Evolutionary conservation across 1,139 yeast genomes (phyloP), one percentile per base, ranked within the genome.

Genomic region (Saccharomyces hybrid): DNA sequence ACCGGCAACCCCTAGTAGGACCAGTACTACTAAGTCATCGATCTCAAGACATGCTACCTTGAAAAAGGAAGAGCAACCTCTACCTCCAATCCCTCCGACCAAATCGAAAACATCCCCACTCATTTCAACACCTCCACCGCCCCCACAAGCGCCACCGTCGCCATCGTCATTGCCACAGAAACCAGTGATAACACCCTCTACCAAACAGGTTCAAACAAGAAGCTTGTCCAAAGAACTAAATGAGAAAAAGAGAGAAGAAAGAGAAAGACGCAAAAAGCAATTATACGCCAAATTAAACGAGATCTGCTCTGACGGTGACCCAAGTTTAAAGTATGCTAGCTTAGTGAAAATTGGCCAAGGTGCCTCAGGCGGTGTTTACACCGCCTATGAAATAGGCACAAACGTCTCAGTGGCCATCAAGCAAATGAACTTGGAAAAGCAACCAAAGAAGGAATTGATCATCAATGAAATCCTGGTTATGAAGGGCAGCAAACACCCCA

Each of bases 331-430:
- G 52, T 95, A 88, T 70, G 75, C 78, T 50, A 84, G 84, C 65
- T 75, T 91, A 58, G 76, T 79, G 19, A 91, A 93, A 74, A 86
- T 93, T 66, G 99, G 99, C 4, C 98, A 93, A 73, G 99, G 99
- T 66, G 99, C 99, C 0, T 85, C 95, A 44, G 99, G 99, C 56
- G 98, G 98, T 53, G 99, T 93, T 50, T 93, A 85, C 68, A 88
- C 95, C 44, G 98, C 98, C 0, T 84, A 85, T 65, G 90, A 86
- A 63, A 72, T 72, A 29, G 80, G 80, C 21, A 77, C 80, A 9
- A 77, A 81, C 54, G 75, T 76, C 44, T 78, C 86, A 49, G 99
- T 93, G 49, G 99, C 99, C 2, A 88, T 93, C 62, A 93, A 93
- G 71, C 96, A 91, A 74, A 93, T 93, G 91, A 93, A 90, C 64